A percentile compares a stretch with the other conserved stretches of the same genome.
Evolutionary conservation across 2,329 filamentous ascomycete species (phyloP).

Genomic region (Pestalotiopsis sp.): DNA sequence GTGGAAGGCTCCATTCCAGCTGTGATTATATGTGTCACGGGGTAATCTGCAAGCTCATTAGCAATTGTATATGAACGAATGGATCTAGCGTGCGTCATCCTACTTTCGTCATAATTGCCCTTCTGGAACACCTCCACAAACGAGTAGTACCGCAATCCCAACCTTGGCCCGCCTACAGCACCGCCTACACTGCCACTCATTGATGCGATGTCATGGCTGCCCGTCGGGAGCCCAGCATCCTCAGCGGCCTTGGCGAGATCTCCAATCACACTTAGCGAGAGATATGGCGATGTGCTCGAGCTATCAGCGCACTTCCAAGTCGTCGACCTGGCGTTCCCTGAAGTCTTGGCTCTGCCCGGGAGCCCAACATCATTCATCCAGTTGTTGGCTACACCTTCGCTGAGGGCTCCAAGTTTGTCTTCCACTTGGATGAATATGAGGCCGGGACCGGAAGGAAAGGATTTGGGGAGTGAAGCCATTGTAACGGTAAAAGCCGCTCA

Average conservation of each 20-base stretch:
- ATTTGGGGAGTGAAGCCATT: not conserved
- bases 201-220: not conserved
- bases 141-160: not conserved
- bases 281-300: not conserved
- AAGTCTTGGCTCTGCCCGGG: not conserved
- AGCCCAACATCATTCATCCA: not conserved
- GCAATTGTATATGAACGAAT: not conserved
- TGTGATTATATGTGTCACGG: constrained; percentile 4
- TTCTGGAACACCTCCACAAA: not conserved
- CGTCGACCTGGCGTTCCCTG: not conserved
- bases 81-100: not conserved
- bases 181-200: not conserved
- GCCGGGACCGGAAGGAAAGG: not conserved
- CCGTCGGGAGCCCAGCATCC: not conserved
- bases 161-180: not conserved
- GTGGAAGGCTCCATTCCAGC: constrained; percentile 9
- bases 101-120: not conserved
- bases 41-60: not conserved
- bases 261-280: not conserved
- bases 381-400: not conserved
- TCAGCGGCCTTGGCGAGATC: not conserved
- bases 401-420: not conserved
- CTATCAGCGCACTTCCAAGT: not conserved
- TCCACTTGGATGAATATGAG: not conserved
- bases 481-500: too few relatives aligned